These are phyloP conservation scores for Excoecaria cochinchinensis DNA, from an alignment of 345 rosid genomes.

Conservation along the genomic window DNA sequence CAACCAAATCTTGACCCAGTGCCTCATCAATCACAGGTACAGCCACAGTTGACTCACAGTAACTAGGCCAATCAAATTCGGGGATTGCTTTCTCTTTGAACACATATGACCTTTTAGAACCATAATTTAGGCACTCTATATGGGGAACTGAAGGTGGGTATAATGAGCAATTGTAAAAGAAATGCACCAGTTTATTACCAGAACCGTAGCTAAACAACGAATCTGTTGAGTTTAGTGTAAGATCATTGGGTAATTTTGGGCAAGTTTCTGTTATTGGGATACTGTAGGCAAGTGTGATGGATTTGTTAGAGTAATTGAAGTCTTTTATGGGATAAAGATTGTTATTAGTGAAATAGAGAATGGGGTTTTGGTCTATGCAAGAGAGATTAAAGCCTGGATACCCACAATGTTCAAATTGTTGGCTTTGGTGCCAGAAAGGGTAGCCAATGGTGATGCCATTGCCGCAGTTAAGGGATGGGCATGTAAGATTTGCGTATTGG, in stretches of 20 bases:
- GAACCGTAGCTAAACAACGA: constrained; percentile 4
- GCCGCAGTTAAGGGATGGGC: constrained; percentile 27
- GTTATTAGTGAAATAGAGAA: constrained; percentile 8
- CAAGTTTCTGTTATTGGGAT: constrained; percentile 8
- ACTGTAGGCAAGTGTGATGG: constrained; percentile 14
- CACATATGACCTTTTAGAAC: constrained; percentile 25
- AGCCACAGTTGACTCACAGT: constrained; percentile 21
- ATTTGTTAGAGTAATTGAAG: constrained; percentile 25
- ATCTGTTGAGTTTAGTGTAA: not conserved
- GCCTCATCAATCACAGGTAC: constrained; percentile 15
- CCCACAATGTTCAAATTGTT: constrained; percentile 26
- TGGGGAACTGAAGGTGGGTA: constrained; percentile 33
- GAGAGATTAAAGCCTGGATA: constrained; percentile 34
- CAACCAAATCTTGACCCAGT: constrained; percentile 1
- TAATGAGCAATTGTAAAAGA: constrained; percentile 28
- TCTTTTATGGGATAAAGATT: constrained; percentile 5
- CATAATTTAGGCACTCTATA: constrained; percentile 21
- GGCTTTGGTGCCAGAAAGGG: constrained; percentile 32
- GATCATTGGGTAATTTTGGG: constrained; percentile 12
- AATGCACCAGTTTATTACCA: constrained; percentile 18
- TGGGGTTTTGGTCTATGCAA: constrained; percentile 20
- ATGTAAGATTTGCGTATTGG: not conserved
- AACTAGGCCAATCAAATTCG: constrained; percentile 33
- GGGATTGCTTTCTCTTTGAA: constrained; percentile 20
- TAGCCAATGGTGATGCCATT: constrained; percentile 21